Conservation (phyloP, 2,329 filamentous ascomycete species). For the Xylariaceae sp. region DNA sequence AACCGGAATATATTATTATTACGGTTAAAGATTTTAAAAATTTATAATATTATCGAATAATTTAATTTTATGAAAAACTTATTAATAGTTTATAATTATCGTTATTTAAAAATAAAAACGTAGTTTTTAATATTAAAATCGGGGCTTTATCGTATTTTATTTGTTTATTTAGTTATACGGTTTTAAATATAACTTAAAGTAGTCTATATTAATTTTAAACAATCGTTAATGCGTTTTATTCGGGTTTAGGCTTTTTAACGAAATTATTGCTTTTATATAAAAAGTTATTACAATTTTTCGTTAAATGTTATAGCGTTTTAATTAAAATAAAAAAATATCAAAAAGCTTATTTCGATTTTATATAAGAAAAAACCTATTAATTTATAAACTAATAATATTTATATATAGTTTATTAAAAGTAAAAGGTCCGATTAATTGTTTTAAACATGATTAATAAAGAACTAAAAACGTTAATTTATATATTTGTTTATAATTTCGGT, state of each 20-base stretch:
- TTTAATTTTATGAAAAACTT: neutral
- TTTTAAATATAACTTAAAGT: neutral
- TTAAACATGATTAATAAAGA: constrained; percentile 2
- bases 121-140: too few species aligned
- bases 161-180: neutral
- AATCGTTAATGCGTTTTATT: neutral
- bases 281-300: neutral
- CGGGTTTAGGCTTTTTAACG: neutral
- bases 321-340: constrained; percentile 1
- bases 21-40: neutral
- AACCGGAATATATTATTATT: neutral
- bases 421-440: too few species aligned
- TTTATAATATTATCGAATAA: neutral
- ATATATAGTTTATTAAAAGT: too few species aligned
- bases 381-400: neutral
- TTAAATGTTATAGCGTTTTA: neutral
- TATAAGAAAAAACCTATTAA: constrained; percentile 1
- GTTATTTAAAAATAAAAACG: constrained; percentile 3
- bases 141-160: too few species aligned
- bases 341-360: neutral
- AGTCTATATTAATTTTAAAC: neutral
- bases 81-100: constrained; percentile 1
- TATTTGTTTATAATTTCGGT: too few species aligned
- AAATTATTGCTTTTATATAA: neutral
- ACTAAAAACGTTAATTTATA: neutral